phyloP scores from a whole-genome alignment of 2,329 filamentous ascomycete genomes.

The Paracamarosporium sp. region DNA sequence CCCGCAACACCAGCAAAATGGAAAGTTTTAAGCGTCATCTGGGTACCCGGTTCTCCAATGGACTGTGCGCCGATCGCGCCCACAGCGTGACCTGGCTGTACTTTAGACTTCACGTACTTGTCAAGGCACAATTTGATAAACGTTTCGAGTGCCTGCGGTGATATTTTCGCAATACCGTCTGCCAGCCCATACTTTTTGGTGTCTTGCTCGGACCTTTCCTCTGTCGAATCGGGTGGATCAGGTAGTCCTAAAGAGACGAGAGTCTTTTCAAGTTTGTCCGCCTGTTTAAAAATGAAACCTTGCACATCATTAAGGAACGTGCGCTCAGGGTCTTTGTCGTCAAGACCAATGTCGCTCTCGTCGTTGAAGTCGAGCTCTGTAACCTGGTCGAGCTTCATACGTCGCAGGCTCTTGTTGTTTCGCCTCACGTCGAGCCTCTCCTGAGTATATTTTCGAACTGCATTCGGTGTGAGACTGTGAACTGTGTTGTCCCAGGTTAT shows the following conservation, averaged over 20 bases:
- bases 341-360: constrained; percentile 64
- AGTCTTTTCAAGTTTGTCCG: constrained; percentile 64
- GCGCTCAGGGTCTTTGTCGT: constrained; percentile 74
- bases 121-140: constrained; percentile 85
- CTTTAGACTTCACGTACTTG: constrained; percentile 90
- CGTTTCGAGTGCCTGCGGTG: constrained; percentile 71
- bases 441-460: constrained; percentile 74
- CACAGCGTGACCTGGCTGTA: constrained; percentile 94
- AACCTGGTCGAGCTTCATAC: constrained; percentile 36
- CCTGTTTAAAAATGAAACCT: constrained; percentile 70
- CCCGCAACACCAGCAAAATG: constrained; percentile 99
- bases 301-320: constrained; percentile 82
- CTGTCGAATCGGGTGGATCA: constrained; percentile 16
- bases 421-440: constrained; percentile 71
- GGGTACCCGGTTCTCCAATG: constrained; percentile 96
- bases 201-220: constrained; percentile 36
- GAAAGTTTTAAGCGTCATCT: constrained; percentile 99
- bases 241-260: constrained; percentile 34
- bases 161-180: constrained; percentile 86
- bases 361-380: constrained; percentile 72
- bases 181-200: constrained; percentile 44
- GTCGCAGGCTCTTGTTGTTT: constrained; percentile 43
- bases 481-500: constrained; percentile 83
- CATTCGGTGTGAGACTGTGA: constrained; percentile 72
- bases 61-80: constrained; percentile 96